These are phyloP conservation scores for Aegle marmelos DNA, from an alignment of 345 rosid genomes.

Conservation along the genomic window DNA sequence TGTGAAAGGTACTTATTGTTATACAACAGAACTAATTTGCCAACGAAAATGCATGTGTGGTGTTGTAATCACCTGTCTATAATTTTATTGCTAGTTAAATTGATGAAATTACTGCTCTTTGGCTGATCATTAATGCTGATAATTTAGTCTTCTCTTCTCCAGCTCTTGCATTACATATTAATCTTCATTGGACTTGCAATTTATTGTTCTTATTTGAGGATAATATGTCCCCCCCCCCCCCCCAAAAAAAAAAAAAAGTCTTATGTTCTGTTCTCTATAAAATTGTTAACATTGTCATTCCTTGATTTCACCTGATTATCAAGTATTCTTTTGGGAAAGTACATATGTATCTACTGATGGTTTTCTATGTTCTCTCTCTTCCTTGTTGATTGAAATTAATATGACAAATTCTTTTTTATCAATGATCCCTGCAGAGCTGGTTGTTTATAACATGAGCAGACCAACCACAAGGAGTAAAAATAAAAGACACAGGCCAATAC, in stretches of 20 bases:
- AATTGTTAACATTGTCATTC: neutral
- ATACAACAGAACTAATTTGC: no score
- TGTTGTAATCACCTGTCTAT: neutral
- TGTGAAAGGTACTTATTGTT: neutral
- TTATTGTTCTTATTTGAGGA: neutral
- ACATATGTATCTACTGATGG: neutral
- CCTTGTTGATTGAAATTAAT: neutral
- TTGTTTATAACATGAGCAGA: constrained; percentile 56
- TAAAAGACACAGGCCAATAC: constrained; percentile 52
- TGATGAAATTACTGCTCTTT: neutral
- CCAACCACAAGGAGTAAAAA: constrained; percentile 71
- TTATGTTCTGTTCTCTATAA: neutral
- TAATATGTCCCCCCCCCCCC: no score
- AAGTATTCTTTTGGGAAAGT: neutral
- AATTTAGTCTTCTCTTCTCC: neutral
- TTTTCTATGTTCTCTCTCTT: neutral
- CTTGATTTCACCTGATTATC: neutral
- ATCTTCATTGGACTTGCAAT: neutral
- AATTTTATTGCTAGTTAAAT: neutral
- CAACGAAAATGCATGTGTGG: neutral
- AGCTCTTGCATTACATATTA: neutral
- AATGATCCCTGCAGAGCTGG: constrained; percentile 26
- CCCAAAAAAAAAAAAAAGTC: neutral
- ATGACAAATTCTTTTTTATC: neutral
- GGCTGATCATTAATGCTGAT: neutral